A percentile compares a stretch with the other conserved stretches of the same genome.
phyloP scores from a whole-genome alignment of 768 basidiomycete genomes.

The Steccherinum ochraceum region DNA sequence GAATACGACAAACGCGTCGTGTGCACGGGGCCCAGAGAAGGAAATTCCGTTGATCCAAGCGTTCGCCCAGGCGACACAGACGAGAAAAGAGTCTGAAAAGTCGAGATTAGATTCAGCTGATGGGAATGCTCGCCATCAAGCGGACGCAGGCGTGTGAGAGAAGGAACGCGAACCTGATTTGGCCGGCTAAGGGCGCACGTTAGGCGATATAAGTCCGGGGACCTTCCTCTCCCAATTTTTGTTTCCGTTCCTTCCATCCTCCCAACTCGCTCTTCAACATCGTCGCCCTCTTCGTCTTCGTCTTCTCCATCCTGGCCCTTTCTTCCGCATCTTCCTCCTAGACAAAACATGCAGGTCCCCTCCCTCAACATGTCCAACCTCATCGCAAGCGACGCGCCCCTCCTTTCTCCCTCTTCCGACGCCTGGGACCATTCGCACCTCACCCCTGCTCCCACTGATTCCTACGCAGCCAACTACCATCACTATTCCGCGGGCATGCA shows the following conservation, averaged over 20 bases:
- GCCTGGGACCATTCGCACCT: conserved; percentile 44
- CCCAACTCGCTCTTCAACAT: not conserved
- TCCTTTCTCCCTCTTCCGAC: conserved; percentile 47
- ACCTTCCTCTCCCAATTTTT: not conserved
- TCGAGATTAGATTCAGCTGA: not conserved
- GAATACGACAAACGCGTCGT: not conserved
- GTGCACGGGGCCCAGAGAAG: not conserved
- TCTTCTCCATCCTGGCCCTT: not conserved
- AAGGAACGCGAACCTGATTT: not conserved
- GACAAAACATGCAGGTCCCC: conserved; percentile 16
- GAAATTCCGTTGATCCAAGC: not conserved
- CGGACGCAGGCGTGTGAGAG: not conserved
- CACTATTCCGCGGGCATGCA: conserved; percentile 34
- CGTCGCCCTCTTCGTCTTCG: conserved; percentile 1
- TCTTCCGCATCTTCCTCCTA: no score
- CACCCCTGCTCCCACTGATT: conserved; percentile 40
- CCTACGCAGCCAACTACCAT: conserved; percentile 37
- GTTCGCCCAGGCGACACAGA: not conserved
- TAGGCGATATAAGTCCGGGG: not conserved
- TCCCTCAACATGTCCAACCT: conserved; percentile 47
- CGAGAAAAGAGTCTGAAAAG: not conserved
- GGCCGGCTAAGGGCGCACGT: not conserved
- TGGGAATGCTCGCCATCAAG: not conserved
- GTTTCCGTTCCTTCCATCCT: not conserved
- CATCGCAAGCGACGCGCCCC: conserved; percentile 50